Evolutionary conservation across 225 moss, liverwort and hornwort species (phyloP).

Genomic region (Straminergon stramineum): DNA sequence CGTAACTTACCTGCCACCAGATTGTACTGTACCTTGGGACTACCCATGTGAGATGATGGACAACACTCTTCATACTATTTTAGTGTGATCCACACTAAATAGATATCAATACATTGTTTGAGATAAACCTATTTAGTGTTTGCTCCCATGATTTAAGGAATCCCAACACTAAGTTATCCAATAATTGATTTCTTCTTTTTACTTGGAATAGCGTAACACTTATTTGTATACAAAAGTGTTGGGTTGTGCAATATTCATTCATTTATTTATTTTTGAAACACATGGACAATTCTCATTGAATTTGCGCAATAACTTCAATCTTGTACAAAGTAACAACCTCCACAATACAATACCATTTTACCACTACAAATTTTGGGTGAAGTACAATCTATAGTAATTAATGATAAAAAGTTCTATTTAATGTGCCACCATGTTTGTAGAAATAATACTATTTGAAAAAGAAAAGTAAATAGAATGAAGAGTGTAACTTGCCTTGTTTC

Average conservation of each 20-base stretch:
- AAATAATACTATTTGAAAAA: background rate
- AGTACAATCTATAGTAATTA: background rate
- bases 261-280: too few relatives aligned
- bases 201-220: too few relatives aligned
- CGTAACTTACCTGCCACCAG: background rate
- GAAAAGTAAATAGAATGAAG: background rate
- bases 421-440: background rate
- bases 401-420: background rate
- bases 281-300: too few relatives aligned
- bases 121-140: too few relatives aligned
- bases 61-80: background rate
- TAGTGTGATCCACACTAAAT: background rate
- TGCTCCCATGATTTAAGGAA: background rate
- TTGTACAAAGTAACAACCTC: background rate
- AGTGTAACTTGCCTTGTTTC: background rate
- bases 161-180: too few relatives aligned
- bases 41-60: background rate
- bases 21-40: background rate
- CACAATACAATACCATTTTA: background rate
- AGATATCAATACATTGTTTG: background rate
- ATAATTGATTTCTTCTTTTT: too few relatives aligned
- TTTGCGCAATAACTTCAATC: background rate
- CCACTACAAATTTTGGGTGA: accelerated
- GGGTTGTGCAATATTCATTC: background rate
- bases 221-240: background rate